A percentile compares a stretch with the other conserved stretches of the same genome.
Conservation (phyloP, 768 basidiomycete species). For the Phaeolepiota aurea region DNA sequence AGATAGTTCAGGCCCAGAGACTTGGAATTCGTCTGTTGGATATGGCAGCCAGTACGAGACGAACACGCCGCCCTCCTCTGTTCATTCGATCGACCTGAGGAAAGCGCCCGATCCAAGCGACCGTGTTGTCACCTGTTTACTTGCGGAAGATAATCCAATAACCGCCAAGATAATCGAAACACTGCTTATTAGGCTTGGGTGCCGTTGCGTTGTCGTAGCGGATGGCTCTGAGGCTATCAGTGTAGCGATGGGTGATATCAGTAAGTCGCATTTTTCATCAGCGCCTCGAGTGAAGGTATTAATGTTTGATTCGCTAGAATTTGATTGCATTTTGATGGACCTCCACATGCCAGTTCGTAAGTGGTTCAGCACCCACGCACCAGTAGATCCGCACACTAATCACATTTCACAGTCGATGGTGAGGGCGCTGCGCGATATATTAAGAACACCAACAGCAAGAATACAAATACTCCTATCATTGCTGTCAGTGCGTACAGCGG, state of each 20-base stretch:
- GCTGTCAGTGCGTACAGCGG: slow-evolving; percentile 86
- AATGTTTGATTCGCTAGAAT: slow-evolving; percentile 47
- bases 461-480: slow-evolving; percentile 86
- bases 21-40: slow-evolving; percentile 54
- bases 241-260: slow-evolving; percentile 95
- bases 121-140: slow-evolving; percentile 84
- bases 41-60: slow-evolving; percentile 49
- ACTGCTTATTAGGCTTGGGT: slow-evolving; percentile 85
- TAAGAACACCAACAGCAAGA: slow-evolving; percentile 94
- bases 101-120: slow-evolving; percentile 74
- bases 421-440: slow-evolving; percentile 96
- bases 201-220: slow-evolving; percentile 90
- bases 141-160: slow-evolving; percentile 98
- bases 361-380: too few species aligned
- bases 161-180: slow-evolving; percentile 97
- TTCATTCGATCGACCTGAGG: slow-evolving; percentile 76
- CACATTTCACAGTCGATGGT: slow-evolving; percentile 61
- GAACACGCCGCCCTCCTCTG: slow-evolving; percentile 73
- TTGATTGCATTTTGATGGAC: slow-evolving; percentile 94
- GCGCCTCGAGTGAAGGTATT: slow-evolving; percentile 5
- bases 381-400: too few species aligned
- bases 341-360: slow-evolving; percentile 89
- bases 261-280: slow-evolving; percentile 47
- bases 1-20: slow-evolving; percentile 71
- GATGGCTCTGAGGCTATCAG: slow-evolving; percentile 97